Evolutionary conservation across 2,329 filamentous ascomycete genomes (phyloP).

Genomic region (Neurospora sp.): DNA sequence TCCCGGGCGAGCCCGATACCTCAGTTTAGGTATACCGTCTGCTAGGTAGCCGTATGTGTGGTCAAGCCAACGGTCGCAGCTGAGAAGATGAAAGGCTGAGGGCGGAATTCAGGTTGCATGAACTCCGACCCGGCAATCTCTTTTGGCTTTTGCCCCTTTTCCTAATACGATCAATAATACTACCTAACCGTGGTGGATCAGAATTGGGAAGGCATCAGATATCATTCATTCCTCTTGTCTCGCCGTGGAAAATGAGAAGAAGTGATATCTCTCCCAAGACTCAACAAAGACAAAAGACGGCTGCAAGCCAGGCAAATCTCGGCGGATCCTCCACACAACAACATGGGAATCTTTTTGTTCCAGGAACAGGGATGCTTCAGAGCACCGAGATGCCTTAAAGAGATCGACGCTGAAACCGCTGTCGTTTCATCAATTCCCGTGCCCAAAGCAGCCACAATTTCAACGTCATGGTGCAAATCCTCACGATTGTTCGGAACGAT

Average conservation of each 20-base stretch:
- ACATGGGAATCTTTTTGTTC: not conserved
- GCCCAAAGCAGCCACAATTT: slow-evolving; percentile 6
- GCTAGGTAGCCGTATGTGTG: not conserved
- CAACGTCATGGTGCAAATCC: slow-evolving; percentile 6
- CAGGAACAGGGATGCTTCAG: not conserved
- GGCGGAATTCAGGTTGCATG: not conserved
- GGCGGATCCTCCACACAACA: not conserved
- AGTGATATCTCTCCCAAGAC: not conserved
- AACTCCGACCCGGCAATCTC: not conserved
- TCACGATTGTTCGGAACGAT: not conserved
- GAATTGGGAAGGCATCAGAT: not conserved
- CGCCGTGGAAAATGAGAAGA: not conserved
- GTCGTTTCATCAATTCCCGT: slow-evolving; percentile 16
- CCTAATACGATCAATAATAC: not conserved
- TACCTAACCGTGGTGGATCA: not conserved
- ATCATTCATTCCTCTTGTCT: not conserved
- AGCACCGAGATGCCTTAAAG: not conserved
- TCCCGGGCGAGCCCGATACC: not conserved
- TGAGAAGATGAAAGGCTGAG: not conserved
- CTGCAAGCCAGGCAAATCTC: not conserved
- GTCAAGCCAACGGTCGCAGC: not conserved
- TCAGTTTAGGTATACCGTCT: not conserved
- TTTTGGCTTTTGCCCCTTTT: not conserved
- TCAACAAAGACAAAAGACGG: not conserved
- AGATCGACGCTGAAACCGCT: slow-evolving; percentile 15